A percentile compares a stretch with the other conserved stretches of the same genome.
Conservation (phyloP, 345 rosid species). For the Hibiscus trionum region DNA sequence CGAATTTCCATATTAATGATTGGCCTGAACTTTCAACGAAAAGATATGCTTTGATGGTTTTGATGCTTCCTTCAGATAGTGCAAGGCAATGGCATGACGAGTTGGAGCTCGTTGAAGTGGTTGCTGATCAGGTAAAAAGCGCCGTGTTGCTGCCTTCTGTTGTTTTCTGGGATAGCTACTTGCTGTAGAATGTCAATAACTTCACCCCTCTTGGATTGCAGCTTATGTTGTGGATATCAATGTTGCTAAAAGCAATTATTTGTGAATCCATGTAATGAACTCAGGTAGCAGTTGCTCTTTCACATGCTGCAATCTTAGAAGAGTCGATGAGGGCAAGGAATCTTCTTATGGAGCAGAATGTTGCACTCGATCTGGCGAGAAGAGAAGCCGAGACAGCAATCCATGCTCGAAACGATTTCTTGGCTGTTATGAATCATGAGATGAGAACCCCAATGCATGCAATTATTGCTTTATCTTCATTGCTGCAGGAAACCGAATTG, state of each 20-base stretch:
- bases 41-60: slow-evolving; percentile 90
- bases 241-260: slow-evolving; percentile 7
- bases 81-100: slow-evolving; percentile 99
- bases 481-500: slow-evolving; percentile 92
- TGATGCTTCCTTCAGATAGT: slow-evolving; percentile 97
- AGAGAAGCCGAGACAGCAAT: slow-evolving; percentile 96
- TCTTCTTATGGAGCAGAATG: slow-evolving; percentile 93
- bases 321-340: slow-evolving; percentile 99
- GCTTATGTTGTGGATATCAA: neutral
- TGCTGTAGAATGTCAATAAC: neutral
- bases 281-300: slow-evolving; percentile 97
- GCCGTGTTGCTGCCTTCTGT: neutral
- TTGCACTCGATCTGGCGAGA: slow-evolving; percentile 87
- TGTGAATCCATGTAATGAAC: slow-evolving; percentile 10
- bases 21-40: slow-evolving; percentile 99
- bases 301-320: slow-evolving; percentile 95
- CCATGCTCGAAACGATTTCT: slow-evolving; percentile 90
- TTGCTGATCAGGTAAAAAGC: slow-evolving; percentile 82
- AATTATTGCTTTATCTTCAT: slow-evolving; percentile 88
- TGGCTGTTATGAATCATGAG: slow-evolving; percentile 99
- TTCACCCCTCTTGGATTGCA: neutral
- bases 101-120: slow-evolving; percentile 97
- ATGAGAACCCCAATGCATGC: slow-evolving; percentile 99
- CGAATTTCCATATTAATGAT: slow-evolving; percentile 90
- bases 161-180: neutral